Percentiles rank a stretch among this genome's conserved stretches.
Evolutionary conservation across 176 grass and related monocot species (phyloP).

Genomic region (Raddia guianensis): DNA sequence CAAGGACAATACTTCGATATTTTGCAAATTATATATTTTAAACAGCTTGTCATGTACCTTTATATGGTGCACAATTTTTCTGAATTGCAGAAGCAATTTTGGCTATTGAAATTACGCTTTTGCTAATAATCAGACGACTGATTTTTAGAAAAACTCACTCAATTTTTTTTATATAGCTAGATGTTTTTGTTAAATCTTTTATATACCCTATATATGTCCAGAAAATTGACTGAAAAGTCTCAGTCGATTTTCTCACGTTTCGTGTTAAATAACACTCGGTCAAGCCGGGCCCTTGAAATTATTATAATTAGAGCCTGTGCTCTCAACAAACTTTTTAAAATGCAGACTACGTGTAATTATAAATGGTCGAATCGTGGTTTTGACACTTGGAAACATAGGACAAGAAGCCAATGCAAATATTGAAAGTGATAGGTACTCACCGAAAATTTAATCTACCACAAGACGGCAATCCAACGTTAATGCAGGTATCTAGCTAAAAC

Average conservation of each 20-base stretch:
- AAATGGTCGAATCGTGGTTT: background rate
- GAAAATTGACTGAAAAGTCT: too few relatives aligned
- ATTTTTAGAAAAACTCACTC: too few relatives aligned
- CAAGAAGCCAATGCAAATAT: conserved; percentile 10
- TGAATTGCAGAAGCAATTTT: background rate
- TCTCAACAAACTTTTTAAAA: background rate
- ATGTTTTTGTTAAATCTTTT: too few relatives aligned
- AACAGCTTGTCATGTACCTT: background rate
- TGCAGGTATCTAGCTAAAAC: conserved; percentile 9
- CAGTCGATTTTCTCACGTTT: too few relatives aligned
- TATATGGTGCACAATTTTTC: background rate
- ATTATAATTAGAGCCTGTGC: background rate
- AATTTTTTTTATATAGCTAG: too few relatives aligned
- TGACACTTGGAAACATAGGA: conserved; percentile 37
- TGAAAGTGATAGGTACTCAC: conserved; percentile 1
- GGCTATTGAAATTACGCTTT: background rate
- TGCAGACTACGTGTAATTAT: background rate
- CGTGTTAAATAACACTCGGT: too few relatives aligned
- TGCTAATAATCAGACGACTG: too few relatives aligned
- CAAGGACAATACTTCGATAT: background rate
- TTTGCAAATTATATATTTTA: background rate
- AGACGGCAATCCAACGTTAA: conserved; percentile 44
- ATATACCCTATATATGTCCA: too few relatives aligned
- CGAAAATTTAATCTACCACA: conserved; percentile 23
- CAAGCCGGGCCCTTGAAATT: background rate